Evolutionary conservation across 192 early-diverging fungal genomes (phyloP), one percentile per base, ranked within the genome.

Genomic region (Umbelopsis vinacea): DNA sequence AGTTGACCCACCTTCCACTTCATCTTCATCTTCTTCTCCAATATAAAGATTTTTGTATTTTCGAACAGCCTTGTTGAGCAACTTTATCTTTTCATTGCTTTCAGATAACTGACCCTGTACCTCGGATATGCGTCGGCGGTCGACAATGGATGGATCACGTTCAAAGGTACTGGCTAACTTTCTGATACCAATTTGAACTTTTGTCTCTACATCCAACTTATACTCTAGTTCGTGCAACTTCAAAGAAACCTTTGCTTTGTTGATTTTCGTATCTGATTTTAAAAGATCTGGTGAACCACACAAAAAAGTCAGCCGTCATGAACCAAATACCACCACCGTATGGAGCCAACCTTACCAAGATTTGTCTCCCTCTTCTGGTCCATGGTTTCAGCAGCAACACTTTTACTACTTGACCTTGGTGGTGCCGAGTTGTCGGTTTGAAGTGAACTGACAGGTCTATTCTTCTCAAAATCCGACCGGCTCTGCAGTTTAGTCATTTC

Each of bases 161-260:
- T 81, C 74, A 45, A 67, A 45, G 2, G 70, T 70, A 37, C 63
- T 35, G 45, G 52, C 52, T 48, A 81, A 71, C 46, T 77, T 76
- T 15, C 40, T 54, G 45, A 96, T 89, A 29, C 93, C 95, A 17
- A 89, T 90, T 71, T 91, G 90, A 40, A 99, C 90, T 81, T 96
- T 95, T 76, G 85, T 90, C 84, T 99, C 97, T 9, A 98, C 91
- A 71, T 95, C 92, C 4, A 98, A 87, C 80, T 97, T 97, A 73
- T 88, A 91, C 21, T 90, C 88, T 50, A 96, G 84, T 78, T 97
- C 93, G 23, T 88, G 86, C 10, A 98, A 84, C 81, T 95, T 95
- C 74, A 90, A 81, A 40, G 89, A 89, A 37, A 92, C 85, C 75
- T 91, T 90, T 50, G 87, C 87, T 15, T 72, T 83, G 7, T 87